Conservation (phyloP, 1,284 basidiomycete genomes). For the Trichosporon ovoides region DNA sequence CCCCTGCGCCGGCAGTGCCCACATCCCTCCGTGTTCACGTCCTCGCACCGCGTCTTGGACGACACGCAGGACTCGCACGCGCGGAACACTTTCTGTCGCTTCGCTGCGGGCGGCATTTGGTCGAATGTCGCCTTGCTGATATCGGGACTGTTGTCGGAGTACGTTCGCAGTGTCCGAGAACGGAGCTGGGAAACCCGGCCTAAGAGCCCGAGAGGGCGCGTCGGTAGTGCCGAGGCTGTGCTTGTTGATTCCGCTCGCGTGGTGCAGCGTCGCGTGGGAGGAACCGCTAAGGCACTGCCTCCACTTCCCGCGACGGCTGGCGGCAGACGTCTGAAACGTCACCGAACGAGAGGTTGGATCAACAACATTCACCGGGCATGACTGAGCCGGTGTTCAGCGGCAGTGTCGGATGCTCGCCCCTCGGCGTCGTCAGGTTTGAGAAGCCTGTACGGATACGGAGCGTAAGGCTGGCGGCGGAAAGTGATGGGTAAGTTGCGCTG, state of each 20-base stretch:
- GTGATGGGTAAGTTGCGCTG: neutral
- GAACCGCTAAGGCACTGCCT: neutral
- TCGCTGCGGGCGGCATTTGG: slow-evolving; percentile 4
- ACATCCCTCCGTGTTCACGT: slow-evolving; percentile 28
- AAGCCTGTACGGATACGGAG: neutral
- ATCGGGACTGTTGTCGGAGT: too few species aligned
- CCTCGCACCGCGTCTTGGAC: slow-evolving; percentile 35
- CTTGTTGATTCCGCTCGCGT: neutral
- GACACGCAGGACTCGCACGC: slow-evolving; percentile 33
- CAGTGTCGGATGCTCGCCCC: neutral
- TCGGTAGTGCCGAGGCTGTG: neutral
- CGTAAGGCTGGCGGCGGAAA: neutral
- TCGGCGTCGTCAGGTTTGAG: neutral
- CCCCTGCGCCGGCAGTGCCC: slow-evolving; percentile 27
- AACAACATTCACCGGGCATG: too few species aligned
- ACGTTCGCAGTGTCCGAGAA: neutral
- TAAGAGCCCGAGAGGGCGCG: neutral
- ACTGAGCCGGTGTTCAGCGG: neutral
- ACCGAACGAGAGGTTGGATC: neutral
- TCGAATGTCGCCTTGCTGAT: too few species aligned
- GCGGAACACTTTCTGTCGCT: slow-evolving; percentile 30
- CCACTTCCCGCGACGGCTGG: neutral
- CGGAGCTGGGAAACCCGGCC: neutral
- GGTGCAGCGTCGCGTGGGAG: neutral
- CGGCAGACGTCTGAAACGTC: neutral